Base-by-base conservation (phyloP, 2,329 filamentous ascomycete species). In the Paecilomyces variotii region DNA sequence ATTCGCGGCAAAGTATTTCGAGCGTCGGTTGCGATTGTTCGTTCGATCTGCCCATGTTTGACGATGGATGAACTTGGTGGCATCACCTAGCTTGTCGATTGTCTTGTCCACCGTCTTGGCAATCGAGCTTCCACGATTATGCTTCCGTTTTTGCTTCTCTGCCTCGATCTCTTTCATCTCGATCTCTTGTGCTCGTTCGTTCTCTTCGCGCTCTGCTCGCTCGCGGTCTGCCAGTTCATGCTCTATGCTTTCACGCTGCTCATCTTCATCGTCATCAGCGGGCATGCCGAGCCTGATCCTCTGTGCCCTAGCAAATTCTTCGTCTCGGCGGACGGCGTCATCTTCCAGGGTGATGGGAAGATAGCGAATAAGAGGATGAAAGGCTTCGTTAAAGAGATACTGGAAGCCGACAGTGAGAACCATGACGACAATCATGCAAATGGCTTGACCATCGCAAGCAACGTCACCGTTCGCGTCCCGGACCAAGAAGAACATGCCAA, bases 271-370 rank as follows among this genome's bases (percentile, higher is more conserved):
- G 2, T 83, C 80, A 0, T 82, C 77, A 0, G 81, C 79, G 35
- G 72, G 71, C 10, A 89, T 72, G 0, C 87, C 86, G 58, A 92
- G 83, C 7, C 88, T 86, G 25, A 80, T 80, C 59, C 87, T 85
- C 70, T 95, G 91, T 2, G 87, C 87, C 53, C 88, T 82, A 65
- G 91, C 87, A 70, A 97, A 99, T 45, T 89, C 90, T 68, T 93
- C 86, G 65, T 99, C 94, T 5, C 93, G 87, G n/a, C 90, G 78
- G 0, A 94, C 90, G 2, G 94, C 94, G 69, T 97, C 93, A 63
- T 97, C 94, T 72, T 99, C 94, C 57, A 97, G 86, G 0, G 93
- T 97, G 63, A 97, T 95, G 0, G 94, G 94, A 2, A 99, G 79
- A 68, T 96, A 96, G 45, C 88, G 85, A 70, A 96, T 87, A 9